Conservation (phyloP, 495 filamentous ascomycete genomes). For the Letharia lupina region DNA sequence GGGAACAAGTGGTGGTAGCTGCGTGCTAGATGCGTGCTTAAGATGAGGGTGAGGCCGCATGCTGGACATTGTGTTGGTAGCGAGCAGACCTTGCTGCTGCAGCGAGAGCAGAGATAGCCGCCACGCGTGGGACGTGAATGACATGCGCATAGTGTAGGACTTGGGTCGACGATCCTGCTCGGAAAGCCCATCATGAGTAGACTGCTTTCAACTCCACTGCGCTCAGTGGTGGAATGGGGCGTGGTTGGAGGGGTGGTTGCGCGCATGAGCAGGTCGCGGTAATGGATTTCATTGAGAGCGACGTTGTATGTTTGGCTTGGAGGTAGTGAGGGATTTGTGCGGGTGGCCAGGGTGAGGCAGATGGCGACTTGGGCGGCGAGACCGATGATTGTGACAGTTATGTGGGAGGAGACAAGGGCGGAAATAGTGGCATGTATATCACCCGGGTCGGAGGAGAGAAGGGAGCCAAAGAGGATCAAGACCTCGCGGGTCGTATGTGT, state of each 20-base stretch:
- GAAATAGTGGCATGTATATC: conserved; percentile 90
- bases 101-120: conserved; percentile 89
- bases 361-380: conserved; percentile 87
- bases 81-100: conserved; percentile 79
- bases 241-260: conserved; percentile 83
- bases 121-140: conserved; percentile 75
- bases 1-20: conserved; percentile 97
- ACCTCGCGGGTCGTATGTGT: conserved; percentile 89
- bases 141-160: conserved; percentile 78
- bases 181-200: conserved; percentile 98
- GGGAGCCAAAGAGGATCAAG: conserved; percentile 82
- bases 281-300: conserved; percentile 80
- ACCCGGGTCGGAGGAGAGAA: conserved; percentile 82
- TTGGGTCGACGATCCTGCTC: conserved; percentile 70
- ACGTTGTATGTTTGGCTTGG: conserved; percentile 71
- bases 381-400: conserved; percentile 80
- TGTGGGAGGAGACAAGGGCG: conserved; percentile 64
- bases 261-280: conserved; percentile 78
- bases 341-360: conserved; percentile 76
- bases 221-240: conserved; percentile 38
- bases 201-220: conserved; percentile 36
- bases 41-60: conserved; percentile 85
- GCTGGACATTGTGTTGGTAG: conserved; percentile 87
- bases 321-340: conserved; percentile 62
- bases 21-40: conserved; percentile 90